These are phyloP conservation scores for Raddia guianensis DNA, from an alignment of 176 grass and related monocot genomes.

Conservation along the genomic window DNA sequence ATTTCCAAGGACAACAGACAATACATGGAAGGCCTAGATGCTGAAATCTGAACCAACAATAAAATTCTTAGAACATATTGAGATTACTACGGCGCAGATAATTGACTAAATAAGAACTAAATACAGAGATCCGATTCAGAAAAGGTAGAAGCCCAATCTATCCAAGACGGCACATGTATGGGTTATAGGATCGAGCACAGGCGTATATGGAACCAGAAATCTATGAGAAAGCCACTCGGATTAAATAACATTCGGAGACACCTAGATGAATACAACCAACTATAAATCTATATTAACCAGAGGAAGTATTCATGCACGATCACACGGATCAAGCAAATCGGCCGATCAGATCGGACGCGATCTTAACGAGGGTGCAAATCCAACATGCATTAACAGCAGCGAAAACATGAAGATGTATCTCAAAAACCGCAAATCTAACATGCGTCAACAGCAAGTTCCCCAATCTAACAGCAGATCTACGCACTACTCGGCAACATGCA, in stretches of 20 bases:
- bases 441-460: background rate
- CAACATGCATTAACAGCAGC: background rate
- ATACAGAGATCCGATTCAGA: too few species aligned
- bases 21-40: too few species aligned
- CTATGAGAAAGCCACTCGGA: background rate
- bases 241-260: background rate
- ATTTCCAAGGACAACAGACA: too few species aligned
- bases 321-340: background rate
- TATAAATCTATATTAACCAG: background rate
- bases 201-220: background rate
- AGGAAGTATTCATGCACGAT: background rate
- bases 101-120: too few species aligned
- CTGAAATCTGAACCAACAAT: too few species aligned
- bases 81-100: too few species aligned
- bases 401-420: background rate
- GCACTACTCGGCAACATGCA: too few species aligned
- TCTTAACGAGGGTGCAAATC: background rate
- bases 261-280: background rate
- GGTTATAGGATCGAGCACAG: background rate
- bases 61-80: too few species aligned
- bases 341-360: background rate
- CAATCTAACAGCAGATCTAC: background rate
- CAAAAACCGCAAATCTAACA: background rate
- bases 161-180: background rate
- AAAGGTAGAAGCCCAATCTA: background rate